These are phyloP conservation scores for Chlamydomonas applanata DNA, from an alignment of 139 green algal genomes.

Conservation along the genomic window DNA sequence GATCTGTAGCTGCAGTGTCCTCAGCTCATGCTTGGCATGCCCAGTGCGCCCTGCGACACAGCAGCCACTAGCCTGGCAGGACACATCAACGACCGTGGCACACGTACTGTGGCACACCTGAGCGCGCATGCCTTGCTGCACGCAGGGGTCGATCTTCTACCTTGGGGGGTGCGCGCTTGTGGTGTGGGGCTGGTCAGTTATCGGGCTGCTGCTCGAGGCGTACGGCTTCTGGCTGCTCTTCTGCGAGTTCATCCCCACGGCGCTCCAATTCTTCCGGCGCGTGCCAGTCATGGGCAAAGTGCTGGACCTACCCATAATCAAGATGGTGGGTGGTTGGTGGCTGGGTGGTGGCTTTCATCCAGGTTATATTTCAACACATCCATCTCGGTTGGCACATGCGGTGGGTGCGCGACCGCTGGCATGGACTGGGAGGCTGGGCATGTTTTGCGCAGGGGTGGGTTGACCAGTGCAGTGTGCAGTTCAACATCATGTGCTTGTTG, in stretches of 20 bases:
- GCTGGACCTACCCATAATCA: conserved; percentile 80
- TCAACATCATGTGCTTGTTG: no score
- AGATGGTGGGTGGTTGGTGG: conserved; percentile 52
- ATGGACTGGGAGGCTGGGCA: no score
- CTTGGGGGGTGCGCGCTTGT: conserved; percentile 79
- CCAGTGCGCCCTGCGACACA: neutral
- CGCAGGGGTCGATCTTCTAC: conserved; percentile 84
- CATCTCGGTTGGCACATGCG: no score
- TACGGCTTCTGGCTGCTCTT: conserved; percentile 97
- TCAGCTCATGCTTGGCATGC: neutral
- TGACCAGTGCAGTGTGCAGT: no score
- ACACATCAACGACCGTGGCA: neutral
- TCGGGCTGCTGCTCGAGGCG: conserved; percentile 82
- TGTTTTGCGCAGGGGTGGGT: no score
- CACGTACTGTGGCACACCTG: no score
- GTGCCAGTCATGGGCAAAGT: conserved; percentile 73
- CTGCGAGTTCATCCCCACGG: conserved; percentile 91
- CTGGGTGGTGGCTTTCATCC: neutral
- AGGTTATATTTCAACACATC: neutral
- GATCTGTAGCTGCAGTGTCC: no score
- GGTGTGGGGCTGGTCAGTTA: conserved; percentile 81
- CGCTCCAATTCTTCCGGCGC: conserved; percentile 81
- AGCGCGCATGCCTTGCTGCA: neutral
- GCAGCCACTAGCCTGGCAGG: no score
- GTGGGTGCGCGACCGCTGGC: no score